Evolutionary conservation across 169 alveolate species (phyloP).

Genomic region (Eimeria praecox): DNA sequence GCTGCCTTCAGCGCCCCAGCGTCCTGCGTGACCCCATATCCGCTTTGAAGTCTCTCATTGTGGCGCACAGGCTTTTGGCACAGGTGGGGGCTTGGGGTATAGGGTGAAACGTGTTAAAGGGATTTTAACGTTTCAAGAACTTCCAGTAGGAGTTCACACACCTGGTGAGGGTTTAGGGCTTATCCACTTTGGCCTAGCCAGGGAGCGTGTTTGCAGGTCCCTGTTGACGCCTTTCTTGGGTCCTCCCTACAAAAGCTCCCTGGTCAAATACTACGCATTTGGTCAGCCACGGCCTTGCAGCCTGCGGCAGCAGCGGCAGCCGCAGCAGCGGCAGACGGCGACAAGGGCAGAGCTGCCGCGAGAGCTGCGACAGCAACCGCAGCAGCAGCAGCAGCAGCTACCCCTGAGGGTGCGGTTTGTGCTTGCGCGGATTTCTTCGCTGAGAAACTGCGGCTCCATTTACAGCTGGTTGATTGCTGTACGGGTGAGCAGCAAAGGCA

Average conservation of each 20-base stretch:
- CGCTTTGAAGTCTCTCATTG: slow-evolving; percentile 46
- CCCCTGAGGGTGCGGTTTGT: slow-evolving; percentile 48
- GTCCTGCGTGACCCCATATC: slow-evolving; percentile 34
- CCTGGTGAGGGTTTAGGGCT: not conserved
- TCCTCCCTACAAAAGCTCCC: slow-evolving; percentile 48
- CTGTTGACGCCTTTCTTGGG: slow-evolving; percentile 54
- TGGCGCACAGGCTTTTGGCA: slow-evolving; percentile 60
- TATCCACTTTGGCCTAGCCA: not conserved
- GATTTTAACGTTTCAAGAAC: not conserved
- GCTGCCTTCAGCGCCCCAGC: slow-evolving; percentile 34
- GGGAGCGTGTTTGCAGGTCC: slow-evolving; percentile 33
- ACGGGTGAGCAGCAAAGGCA: slow-evolving; percentile 16
- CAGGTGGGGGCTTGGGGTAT: slow-evolving; percentile 42
- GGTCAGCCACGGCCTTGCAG: slow-evolving; percentile 57
- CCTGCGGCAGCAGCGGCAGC: slow-evolving; percentile 49
- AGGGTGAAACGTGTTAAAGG: not conserved
- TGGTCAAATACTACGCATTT: slow-evolving; percentile 45
- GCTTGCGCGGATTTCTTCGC: slow-evolving; percentile 62
- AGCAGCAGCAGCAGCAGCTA: slow-evolving; percentile 42
- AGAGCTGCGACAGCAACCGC: slow-evolving; percentile 2
- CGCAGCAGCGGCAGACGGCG: slow-evolving; percentile 19
- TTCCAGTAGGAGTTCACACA: not conserved
- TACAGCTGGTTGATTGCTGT: slow-evolving; percentile 62
- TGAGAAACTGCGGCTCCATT: slow-evolving; percentile 48
- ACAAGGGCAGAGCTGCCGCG: not conserved